Evolutionary conservation across 2,329 filamentous ascomycete genomes (phyloP).

Genomic region (Torrubiella hemipterigena): DNA sequence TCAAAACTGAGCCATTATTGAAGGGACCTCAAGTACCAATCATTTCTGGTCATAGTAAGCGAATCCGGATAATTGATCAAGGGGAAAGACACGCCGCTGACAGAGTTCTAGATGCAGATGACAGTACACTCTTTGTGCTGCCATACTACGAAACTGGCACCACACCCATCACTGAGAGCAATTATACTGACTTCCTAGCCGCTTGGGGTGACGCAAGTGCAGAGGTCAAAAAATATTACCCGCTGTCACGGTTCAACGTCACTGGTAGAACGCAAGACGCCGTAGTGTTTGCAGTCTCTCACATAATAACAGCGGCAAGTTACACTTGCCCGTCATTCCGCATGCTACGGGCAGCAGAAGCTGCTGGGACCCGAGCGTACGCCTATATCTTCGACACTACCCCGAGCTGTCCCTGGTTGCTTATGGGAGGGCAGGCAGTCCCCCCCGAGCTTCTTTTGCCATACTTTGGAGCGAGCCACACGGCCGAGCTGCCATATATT

Average conservation of each 20-base stretch:
- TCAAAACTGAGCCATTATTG: slow-evolving; percentile 6
- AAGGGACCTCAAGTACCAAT: slow-evolving; percentile 8
- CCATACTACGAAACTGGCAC: background rate
- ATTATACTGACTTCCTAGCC: slow-evolving; percentile 8
- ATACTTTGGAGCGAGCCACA: slow-evolving; percentile 8
- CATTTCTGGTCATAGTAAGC: slow-evolving; percentile 7
- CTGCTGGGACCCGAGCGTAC: slow-evolving; percentile 6
- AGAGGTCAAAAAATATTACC: slow-evolving; percentile 7
- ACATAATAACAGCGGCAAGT: slow-evolving; percentile 7
- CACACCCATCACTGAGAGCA: slow-evolving; percentile 6
- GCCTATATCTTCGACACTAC: slow-evolving; percentile 9
- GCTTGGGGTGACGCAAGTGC: slow-evolving; percentile 5
- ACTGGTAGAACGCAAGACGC: slow-evolving; percentile 4
- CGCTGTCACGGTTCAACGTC: slow-evolving; percentile 8
- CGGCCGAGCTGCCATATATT: slow-evolving; percentile 8
- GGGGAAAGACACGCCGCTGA: no score
- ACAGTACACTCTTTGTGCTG: slow-evolving; percentile 7
- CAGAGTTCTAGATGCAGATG: no score
- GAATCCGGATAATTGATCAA: no score
- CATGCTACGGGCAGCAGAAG: slow-evolving; percentile 6
- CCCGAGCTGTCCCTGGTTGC: slow-evolving; percentile 9
- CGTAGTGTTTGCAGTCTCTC: slow-evolving; percentile 6
- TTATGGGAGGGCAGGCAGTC: slow-evolving; percentile 2
- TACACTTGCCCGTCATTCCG: slow-evolving; percentile 7
- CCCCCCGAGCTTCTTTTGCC: background rate